Conservation (phyloP, 2,329 filamentous ascomycete species). For the Arthroderma uncinatum region DNA sequence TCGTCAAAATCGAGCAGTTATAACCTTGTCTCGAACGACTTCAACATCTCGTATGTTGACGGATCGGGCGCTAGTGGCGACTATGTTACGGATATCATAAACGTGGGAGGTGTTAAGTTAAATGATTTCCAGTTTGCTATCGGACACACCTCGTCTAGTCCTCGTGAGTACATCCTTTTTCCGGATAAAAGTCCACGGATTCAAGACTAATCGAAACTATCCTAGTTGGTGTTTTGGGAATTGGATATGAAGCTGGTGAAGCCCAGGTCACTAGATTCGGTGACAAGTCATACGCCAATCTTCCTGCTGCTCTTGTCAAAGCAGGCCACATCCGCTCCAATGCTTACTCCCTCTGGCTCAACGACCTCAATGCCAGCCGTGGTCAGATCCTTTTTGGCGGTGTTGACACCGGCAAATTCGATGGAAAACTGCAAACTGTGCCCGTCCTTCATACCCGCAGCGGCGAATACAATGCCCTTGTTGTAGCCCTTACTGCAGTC, state of each 20-base stretch:
- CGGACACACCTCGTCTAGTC: slow-evolving; percentile 44
- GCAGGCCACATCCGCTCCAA: slow-evolving; percentile 52
- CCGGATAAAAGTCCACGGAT: not conserved
- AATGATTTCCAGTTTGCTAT: slow-evolving; percentile 48
- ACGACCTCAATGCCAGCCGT: slow-evolving; percentile 54
- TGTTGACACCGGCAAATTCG: slow-evolving; percentile 55
- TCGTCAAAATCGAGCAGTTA: slow-evolving; percentile 67
- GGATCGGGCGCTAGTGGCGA: slow-evolving; percentile 66
- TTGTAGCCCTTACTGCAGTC: slow-evolving; percentile 57
- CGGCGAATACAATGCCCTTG: slow-evolving; percentile 50
- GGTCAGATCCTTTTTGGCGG: slow-evolving; percentile 67
- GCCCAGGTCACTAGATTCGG: slow-evolving; percentile 51
- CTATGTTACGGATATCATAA: slow-evolving; percentile 65
- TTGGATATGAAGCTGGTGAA: slow-evolving; percentile 73
- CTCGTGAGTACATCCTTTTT: slow-evolving; percentile 4
- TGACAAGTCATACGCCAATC: slow-evolving; percentile 51
- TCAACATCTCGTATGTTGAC: slow-evolving; percentile 83
- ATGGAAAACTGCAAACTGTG: slow-evolving; percentile 52
- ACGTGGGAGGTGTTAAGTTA: slow-evolving; percentile 40
- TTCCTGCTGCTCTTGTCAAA: slow-evolving; percentile 54
- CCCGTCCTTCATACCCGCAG: slow-evolving; percentile 48
- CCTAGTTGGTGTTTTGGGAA: slow-evolving; percentile 65
- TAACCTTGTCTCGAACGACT: slow-evolving; percentile 58
- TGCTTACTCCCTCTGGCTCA: slow-evolving; percentile 65
- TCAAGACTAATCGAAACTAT: slow-evolving; percentile 5